These are phyloP conservation scores for Globisporangium splendens DNA, from an alignment of 352 stramenopile genomes.

Conservation along the genomic window DNA sequence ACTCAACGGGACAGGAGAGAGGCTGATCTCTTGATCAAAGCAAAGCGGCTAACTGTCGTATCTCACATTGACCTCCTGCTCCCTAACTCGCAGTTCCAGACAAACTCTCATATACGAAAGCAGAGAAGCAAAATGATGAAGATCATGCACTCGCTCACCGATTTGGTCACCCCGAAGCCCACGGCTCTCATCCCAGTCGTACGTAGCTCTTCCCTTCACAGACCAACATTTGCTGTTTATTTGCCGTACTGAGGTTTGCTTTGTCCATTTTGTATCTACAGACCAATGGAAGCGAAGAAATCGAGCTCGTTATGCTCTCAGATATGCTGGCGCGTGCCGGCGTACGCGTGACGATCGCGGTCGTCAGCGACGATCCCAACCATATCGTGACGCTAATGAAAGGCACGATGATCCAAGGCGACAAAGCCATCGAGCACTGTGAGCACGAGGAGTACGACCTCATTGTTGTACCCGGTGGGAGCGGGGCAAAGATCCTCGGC, in stretches of 20 bases:
- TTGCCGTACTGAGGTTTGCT: background rate
- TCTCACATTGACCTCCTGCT: no score
- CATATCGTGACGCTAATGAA: constrained; percentile 54
- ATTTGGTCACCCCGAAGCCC: constrained; percentile 62
- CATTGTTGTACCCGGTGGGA: constrained; percentile 61
- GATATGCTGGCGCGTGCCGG: constrained; percentile 53
- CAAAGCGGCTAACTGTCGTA: no score
- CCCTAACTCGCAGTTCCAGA: no score
- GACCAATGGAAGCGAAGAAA: constrained; percentile 58
- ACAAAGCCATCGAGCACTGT: constrained; percentile 65
- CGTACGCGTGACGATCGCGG: constrained; percentile 61
- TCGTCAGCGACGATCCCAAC: constrained; percentile 34
- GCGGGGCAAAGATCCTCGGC: constrained; percentile 45
- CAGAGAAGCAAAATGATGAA: constrained; percentile 26
- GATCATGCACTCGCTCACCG: constrained; percentile 42
- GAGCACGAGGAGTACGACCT: constrained; percentile 52
- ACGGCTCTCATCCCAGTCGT: constrained; percentile 65
- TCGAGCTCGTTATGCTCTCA: constrained; percentile 51
- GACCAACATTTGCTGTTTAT: background rate
- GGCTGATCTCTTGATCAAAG: no score
- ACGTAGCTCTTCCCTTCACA: background rate
- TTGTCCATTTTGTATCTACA: constrained; percentile 12
- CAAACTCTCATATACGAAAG: no score
- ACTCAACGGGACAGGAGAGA: no score
- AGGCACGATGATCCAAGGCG: constrained; percentile 51